These are phyloP conservation scores for Cronartium ribicola DNA, from an alignment of 1,284 basidiomycete genomes.

Conservation along the genomic window DNA sequence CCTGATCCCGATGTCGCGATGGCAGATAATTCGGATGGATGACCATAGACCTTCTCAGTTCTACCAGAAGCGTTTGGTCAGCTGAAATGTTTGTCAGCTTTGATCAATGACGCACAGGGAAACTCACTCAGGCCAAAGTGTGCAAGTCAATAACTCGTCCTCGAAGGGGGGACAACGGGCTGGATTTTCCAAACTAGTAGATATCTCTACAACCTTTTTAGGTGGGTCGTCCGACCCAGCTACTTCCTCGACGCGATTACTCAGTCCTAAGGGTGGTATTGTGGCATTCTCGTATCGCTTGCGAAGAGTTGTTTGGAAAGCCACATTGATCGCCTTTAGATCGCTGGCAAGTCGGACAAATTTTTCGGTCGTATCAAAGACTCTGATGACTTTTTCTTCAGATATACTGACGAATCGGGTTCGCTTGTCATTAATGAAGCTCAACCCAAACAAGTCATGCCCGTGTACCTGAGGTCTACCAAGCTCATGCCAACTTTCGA, in stretches of 20 bases:
- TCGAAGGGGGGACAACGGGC: conserved; percentile 65
- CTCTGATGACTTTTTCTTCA: conserved; percentile 84
- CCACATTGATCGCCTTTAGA: conserved; percentile 32
- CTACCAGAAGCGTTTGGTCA: conserved; percentile 15
- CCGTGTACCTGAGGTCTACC: conserved; percentile 88
- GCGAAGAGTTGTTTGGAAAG: conserved; percentile 53
- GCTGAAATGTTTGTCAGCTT: background rate
- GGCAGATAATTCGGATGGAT: conserved; percentile 89
- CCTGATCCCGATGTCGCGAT: conserved; percentile 68
- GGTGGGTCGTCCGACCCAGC: conserved; percentile 52
- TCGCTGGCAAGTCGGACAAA: conserved; percentile 63
- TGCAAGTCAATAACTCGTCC: conserved; percentile 71
- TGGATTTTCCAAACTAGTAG: conserved; percentile 16
- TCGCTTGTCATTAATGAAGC: conserved; percentile 67
- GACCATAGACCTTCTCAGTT: conserved; percentile 91
- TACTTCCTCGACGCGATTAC: conserved; percentile 63
- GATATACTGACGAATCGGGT: conserved; percentile 71
- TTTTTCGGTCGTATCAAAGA: conserved; percentile 77
- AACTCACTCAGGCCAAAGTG: conserved; percentile 77
- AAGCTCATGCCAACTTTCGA: conserved; percentile 73
- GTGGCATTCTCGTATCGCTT: conserved; percentile 62
- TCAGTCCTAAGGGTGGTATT: conserved; percentile 70
- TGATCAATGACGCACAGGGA: background rate
- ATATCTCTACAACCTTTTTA: background rate
- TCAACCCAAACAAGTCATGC: conserved; percentile 78